Evolutionary conservation across 1,284 basidiomycete genomes (phyloP), one percentile per base, ranked within the genome.

Genomic region (Boletellus sp.): DNA sequence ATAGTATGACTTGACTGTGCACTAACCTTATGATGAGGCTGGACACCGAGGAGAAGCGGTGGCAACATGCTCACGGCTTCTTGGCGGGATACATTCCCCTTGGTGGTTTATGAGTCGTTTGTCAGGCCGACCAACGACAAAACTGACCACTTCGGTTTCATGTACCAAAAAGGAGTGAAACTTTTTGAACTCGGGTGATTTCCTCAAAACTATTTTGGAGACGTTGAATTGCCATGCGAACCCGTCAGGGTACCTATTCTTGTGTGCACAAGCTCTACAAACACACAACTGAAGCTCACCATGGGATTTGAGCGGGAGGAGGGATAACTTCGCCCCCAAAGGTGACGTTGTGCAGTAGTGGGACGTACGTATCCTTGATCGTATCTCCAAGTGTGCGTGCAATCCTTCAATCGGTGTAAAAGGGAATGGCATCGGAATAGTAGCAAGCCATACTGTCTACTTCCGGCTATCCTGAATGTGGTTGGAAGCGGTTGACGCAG

Each of bases 21-120:
- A 47, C 79, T 54, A 56, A 91, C 92, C 57, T 75, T 76, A 65
- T 97, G 94, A 67, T 95, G 87, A 1, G 94, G 91, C 64, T 93
- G 79, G n/a, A 99, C 93, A 56, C 96, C 90, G 45, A 99, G 81
- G 61, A 99, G 87, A 2, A 99, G 79, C 1, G 97, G 96, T 5
- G 97, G 97, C 21, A 99, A 78, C 97, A 99, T 99, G 64, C 93
- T 97, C 49, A 99, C 97, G 21, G 93, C 95, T 72, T 99, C 97
- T 73, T 98, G 95, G 21, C 97, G 79, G 11, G 93, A 97, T 51
- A 99, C 82, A 64, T 98, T 98, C 48, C 97, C 96, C 91, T 93
- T 59, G 5, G 18, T 0, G 36, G 33, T 19, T 24, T 12, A 30
- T 57, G 19, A 59, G 49, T 42, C 40, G 18, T 16, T 33, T 37